Conservation (phyloP, 768 basidiomycete species). For the Clathrus columnatus region DNA sequence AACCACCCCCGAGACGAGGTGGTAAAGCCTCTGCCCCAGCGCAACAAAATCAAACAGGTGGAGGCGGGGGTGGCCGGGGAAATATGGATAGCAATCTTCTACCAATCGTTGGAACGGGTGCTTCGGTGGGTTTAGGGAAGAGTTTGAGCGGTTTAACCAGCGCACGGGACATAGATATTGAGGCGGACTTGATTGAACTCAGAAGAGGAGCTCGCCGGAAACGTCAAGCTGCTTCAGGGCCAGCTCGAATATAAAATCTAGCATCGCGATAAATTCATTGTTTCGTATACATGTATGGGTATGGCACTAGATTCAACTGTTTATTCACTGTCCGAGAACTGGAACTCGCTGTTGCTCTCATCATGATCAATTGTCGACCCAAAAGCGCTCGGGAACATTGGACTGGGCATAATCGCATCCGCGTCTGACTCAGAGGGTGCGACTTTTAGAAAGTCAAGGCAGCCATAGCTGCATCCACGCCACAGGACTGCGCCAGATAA, state of each 20-base stretch:
- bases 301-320: background rate
- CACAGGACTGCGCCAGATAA: slow-evolving; percentile 33
- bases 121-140: slow-evolving; percentile 60
- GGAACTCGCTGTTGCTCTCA: background rate
- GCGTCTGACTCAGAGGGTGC: background rate
- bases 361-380: background rate
- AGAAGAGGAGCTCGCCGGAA: slow-evolving; percentile 59
- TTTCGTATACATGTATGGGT: background rate
- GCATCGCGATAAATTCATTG: background rate
- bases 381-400: background rate
- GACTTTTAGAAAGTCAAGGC: slow-evolving; percentile 45
- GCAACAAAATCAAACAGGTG: slow-evolving; percentile 28
- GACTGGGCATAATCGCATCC: background rate
- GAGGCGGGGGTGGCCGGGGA: slow-evolving; percentile 27
- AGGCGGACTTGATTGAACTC: slow-evolving; percentile 71
- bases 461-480: slow-evolving; percentile 59
- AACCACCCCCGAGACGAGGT: slow-evolving; percentile 17
- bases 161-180: slow-evolving; percentile 63
- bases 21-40: slow-evolving; percentile 20
- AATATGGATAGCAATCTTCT: slow-evolving; percentile 44
- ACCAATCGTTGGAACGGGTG: slow-evolving; percentile 44
- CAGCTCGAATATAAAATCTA: background rate
- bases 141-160: slow-evolving; percentile 47
- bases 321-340: slow-evolving; percentile 10
- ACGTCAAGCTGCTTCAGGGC: slow-evolving; percentile 31